These are phyloP conservation scores for Mrakia gelida DNA, from an alignment of 768 basidiomycete genomes.

Conservation along the genomic window DNA sequence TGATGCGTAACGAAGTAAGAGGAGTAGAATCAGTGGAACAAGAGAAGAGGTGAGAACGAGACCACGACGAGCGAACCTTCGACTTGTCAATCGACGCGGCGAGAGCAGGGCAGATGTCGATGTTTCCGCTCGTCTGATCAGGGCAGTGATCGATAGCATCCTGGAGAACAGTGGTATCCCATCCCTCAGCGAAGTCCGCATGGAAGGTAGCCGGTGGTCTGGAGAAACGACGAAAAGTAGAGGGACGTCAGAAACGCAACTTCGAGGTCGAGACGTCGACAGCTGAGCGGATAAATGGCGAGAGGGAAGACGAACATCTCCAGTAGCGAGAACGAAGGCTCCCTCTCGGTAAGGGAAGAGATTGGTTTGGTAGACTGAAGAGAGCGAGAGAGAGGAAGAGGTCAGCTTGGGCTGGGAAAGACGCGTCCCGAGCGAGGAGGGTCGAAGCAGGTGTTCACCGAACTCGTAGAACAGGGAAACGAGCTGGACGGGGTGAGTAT, in stretches of 20 bases:
- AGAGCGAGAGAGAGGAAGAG: constrained; percentile 8
- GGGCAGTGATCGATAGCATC: constrained; percentile 38
- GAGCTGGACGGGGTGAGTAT: constrained; percentile 40
- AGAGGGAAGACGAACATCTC: background rate
- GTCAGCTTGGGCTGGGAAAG: constrained; percentile 37
- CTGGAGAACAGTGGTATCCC: constrained; percentile 43
- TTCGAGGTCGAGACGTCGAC: too few relatives aligned
- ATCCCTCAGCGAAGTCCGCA: constrained; percentile 42
- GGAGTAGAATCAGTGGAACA: constrained; percentile 36
- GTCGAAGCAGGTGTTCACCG: constrained; percentile 36
- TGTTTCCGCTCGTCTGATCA: background rate
- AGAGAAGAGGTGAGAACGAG: background rate
- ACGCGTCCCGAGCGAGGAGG: constrained; percentile 43
- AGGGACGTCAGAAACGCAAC: too few relatives aligned
- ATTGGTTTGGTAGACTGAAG: constrained; percentile 17
- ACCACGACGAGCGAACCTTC: background rate
- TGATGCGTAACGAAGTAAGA: constrained; percentile 32
- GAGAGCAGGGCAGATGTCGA: background rate
- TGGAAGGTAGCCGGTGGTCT: constrained; percentile 35
- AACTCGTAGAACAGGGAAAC: constrained; percentile 47
- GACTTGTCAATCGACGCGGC: background rate
- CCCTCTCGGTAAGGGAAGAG: constrained; percentile 1
- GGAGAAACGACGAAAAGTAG: background rate
- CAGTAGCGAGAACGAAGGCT: background rate
- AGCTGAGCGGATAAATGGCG: background rate